phyloP scores from a whole-genome alignment of 2,329 filamentous ascomycete genomes.

The Sarocladiaceae sp. region DNA sequence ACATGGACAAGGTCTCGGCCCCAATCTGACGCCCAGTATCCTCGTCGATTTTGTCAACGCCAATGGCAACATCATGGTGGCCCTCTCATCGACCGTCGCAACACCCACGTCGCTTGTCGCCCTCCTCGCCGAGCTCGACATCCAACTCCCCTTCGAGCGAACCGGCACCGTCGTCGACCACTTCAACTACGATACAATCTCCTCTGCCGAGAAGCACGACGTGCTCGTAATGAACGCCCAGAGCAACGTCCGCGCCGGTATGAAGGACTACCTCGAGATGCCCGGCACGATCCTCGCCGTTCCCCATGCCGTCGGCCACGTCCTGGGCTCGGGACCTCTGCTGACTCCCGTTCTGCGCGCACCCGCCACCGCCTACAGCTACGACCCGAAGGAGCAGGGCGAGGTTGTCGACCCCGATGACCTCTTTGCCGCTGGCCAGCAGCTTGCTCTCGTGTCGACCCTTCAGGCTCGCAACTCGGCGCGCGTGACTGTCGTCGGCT shows the following conservation, averaged over 20 bases:
- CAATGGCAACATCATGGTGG: slow-evolving; percentile 83
- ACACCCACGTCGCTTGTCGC: slow-evolving; percentile 69
- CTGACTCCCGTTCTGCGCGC: slow-evolving; percentile 78
- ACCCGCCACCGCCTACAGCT: slow-evolving; percentile 80
- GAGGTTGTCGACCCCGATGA: slow-evolving; percentile 63
- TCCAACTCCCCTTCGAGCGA: slow-evolving; percentile 79
- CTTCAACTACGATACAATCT: slow-evolving; percentile 81
- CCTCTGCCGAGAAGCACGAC: slow-evolving; percentile 78
- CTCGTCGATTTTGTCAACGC: slow-evolving; percentile 89
- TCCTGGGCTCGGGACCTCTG: slow-evolving; percentile 70
- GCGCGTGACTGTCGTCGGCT: slow-evolving; percentile 77
- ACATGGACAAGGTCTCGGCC: slow-evolving; percentile 64
- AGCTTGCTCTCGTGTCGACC: slow-evolving; percentile 77
- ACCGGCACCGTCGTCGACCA: slow-evolving; percentile 86
- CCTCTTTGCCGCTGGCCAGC: slow-evolving; percentile 74
- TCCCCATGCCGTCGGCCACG: slow-evolving; percentile 73
- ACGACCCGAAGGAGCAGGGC: slow-evolving; percentile 83
- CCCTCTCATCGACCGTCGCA: slow-evolving; percentile 65
- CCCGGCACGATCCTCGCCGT: slow-evolving; percentile 63
- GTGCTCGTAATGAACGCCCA: slow-evolving; percentile 74
- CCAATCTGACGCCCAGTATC: slow-evolving; percentile 75
- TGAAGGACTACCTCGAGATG: slow-evolving; percentile 68
- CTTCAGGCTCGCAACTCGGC: slow-evolving; percentile 93
- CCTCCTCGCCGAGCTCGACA: slow-evolving; percentile 81
- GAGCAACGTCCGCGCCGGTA: slow-evolving; percentile 54